phyloP scores from a whole-genome alignment of 345 rosid species.

The Populus euphratica region DNA sequence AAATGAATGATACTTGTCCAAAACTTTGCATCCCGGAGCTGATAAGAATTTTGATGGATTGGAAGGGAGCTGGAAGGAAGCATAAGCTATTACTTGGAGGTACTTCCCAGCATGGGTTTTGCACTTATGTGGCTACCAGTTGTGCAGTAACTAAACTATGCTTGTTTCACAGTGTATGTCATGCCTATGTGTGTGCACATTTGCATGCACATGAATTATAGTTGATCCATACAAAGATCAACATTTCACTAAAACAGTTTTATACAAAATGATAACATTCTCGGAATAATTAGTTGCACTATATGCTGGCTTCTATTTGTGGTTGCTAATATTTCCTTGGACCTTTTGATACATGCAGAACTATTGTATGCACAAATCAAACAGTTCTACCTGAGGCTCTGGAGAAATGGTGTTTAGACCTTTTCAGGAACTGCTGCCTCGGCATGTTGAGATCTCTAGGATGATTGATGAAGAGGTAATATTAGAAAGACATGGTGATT shows the following conservation, averaged over 20 bases:
- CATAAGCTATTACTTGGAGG: constrained; percentile 48
- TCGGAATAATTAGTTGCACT: too few species aligned
- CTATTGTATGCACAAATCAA: constrained; percentile 53
- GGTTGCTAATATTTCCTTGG: not conserved
- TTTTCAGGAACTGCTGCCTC: constrained; percentile 50
- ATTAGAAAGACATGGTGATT: not conserved
- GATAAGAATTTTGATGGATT: constrained; percentile 45
- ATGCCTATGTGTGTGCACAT: not conserved
- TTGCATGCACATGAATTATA: not conserved
- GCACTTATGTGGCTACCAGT: not conserved
- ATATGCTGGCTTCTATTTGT: not conserved
- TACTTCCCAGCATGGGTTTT: constrained; percentile 5
- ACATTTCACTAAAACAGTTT: not conserved
- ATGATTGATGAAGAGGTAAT: constrained; percentile 47
- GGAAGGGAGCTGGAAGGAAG: constrained; percentile 50
- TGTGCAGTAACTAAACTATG: not conserved
- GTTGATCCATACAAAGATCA: not conserved
- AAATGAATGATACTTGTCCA: constrained; percentile 59
- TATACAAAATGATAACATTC: not conserved
- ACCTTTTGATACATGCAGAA: constrained; percentile 22
- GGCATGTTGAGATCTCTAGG: constrained; percentile 48
- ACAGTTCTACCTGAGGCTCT: constrained; percentile 53
- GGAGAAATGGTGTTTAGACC: constrained; percentile 53
- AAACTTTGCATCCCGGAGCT: constrained; percentile 51
- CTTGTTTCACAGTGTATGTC: not conserved